Conservation (phyloP, 179 eudicot genomes). For the Amaranthus tricolor region DNA sequence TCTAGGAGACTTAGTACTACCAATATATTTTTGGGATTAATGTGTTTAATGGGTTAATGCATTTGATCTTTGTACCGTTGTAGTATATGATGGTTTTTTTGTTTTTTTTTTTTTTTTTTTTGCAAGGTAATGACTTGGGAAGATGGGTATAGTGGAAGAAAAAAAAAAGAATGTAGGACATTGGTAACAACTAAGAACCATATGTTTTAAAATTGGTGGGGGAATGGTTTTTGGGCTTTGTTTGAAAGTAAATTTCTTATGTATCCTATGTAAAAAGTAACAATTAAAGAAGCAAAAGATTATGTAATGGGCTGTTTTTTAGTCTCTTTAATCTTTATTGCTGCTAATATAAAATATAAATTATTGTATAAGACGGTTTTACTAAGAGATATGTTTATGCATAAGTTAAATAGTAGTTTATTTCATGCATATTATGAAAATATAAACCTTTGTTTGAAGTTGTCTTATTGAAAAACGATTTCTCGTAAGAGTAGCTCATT, state of each 20-base stretch:
- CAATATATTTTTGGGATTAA: constrained; percentile 8
- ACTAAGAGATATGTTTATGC: too few relatives aligned
- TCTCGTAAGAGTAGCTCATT: not conserved
- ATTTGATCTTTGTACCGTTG: constrained; percentile 9
- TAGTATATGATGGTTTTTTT: constrained; percentile 3
- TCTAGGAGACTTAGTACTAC: constrained; percentile 12
- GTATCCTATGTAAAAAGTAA: constrained; percentile 29
- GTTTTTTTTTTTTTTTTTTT: constrained; percentile 10
- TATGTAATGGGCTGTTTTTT: constrained; percentile 28
- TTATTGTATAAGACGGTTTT: too few relatives aligned
- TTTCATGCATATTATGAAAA: too few relatives aligned
- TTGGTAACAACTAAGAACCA: constrained; percentile 31
- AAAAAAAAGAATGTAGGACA: constrained; percentile 15
- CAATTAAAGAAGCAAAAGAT: constrained; percentile 25
- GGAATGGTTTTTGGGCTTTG: constrained; percentile 20
- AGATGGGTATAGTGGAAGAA: constrained; percentile 21
- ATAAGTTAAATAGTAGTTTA: too few relatives aligned
- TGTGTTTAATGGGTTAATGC: constrained; percentile 4
- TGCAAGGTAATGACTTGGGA: constrained; percentile 1
- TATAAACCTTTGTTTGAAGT: too few relatives aligned
- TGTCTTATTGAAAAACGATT: too few relatives aligned
- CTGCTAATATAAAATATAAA: too few relatives aligned
- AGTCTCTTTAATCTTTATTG: not conserved
- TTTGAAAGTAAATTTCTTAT: not conserved
- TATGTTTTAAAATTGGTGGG: constrained; percentile 30